phyloP scores from a whole-genome alignment of 2,329 filamentous ascomycete genomes.

The Xylariaceae sp. region DNA sequence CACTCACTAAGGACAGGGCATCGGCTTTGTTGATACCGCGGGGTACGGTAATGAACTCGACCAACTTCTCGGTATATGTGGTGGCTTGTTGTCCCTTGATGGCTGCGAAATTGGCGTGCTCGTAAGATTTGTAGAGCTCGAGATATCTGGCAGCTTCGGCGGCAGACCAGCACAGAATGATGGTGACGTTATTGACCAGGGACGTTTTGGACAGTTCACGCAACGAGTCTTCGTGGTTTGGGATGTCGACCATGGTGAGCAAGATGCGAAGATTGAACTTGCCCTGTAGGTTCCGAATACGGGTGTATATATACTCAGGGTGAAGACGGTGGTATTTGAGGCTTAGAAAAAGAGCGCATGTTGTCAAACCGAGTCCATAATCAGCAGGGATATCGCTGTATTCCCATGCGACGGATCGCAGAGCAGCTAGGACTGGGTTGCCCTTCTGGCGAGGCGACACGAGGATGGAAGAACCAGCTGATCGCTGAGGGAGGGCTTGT shows the following conservation, averaged over 20 bases:
- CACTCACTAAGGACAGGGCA: conserved; percentile 81
- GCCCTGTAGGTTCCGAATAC: conserved; percentile 78
- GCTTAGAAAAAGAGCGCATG: conserved; percentile 87
- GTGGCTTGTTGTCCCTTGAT: conserved; percentile 84
- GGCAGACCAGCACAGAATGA: conserved; percentile 91
- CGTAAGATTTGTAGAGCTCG: conserved; percentile 91
- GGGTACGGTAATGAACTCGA: conserved; percentile 90
- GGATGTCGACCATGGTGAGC: conserved; percentile 89
- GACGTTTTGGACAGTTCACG: conserved; percentile 91
- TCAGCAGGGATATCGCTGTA: conserved; percentile 96
- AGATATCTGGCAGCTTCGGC: conserved; percentile 91
- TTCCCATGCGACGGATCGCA: conserved; percentile 86
- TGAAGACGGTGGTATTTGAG: conserved; percentile 97
- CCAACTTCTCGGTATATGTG: conserved; percentile 78
- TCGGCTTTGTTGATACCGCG: conserved; percentile 92
- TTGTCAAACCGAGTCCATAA: conserved; percentile 82
- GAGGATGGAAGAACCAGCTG: conserved; percentile 71
- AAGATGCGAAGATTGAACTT: conserved; percentile 85
- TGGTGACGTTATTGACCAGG: conserved; percentile 84
- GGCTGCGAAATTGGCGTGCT: conserved; percentile 73
- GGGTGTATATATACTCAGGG: conserved; percentile 95
- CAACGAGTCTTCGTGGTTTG: conserved; percentile 85
- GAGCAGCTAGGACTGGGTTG: conserved; percentile 82
- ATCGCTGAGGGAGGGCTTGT: conserved; percentile 68
- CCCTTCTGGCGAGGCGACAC: conserved; percentile 92